These are phyloP conservation scores for Aspergillus candidus DNA, from an alignment of 2,329 filamentous ascomycete species.

Conservation along the genomic window DNA sequence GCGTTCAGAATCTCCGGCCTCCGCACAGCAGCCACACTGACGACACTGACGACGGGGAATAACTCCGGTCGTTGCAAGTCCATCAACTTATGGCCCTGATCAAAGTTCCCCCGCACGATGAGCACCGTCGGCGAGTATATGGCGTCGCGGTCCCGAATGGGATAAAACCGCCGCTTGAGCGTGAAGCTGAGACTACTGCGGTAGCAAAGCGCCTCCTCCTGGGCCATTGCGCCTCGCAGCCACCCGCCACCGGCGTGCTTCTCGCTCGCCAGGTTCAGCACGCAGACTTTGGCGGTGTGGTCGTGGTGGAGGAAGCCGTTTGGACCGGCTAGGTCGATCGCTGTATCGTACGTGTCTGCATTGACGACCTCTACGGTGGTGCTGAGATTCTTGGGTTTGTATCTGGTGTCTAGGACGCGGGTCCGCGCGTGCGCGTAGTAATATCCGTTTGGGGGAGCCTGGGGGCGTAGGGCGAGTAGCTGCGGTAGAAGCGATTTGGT, in stretches of 20 bases:
- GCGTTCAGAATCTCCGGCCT: conserved; percentile 30
- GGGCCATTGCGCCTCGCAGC: conserved; percentile 55
- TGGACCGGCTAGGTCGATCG: conserved; percentile 36
- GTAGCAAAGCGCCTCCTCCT: conserved; percentile 65
- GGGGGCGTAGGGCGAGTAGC: conserved; percentile 43
- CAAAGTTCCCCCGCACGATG: conserved; percentile 50
- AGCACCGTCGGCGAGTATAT: conserved; percentile 58
- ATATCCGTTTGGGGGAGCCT: conserved; percentile 35
- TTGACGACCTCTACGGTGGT: conserved; percentile 48
- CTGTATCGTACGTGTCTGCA: conserved; percentile 54
- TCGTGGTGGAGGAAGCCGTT: conserved; percentile 15
- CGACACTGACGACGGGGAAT: conserved; percentile 51
- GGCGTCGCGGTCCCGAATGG: conserved; percentile 44
- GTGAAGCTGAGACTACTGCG: conserved; percentile 45
- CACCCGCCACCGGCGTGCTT: conserved; percentile 57
- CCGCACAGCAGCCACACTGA: conserved; percentile 55
- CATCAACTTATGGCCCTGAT: conserved; percentile 45
- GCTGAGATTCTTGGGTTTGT: conserved; percentile 38
- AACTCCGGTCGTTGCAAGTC: conserved; percentile 26
- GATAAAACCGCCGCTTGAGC: conserved; percentile 47
- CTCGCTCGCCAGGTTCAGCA: conserved; percentile 62
- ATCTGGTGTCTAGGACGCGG: conserved; percentile 34
- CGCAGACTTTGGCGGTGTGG: conserved; percentile 43
- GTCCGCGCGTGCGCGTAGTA: conserved; percentile 34
- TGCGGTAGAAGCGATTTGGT: conserved; percentile 44